These are phyloP conservation scores for Botryotinia convoluta DNA, from an alignment of 2,329 filamentous ascomycete genomes.

Conservation along the genomic window DNA sequence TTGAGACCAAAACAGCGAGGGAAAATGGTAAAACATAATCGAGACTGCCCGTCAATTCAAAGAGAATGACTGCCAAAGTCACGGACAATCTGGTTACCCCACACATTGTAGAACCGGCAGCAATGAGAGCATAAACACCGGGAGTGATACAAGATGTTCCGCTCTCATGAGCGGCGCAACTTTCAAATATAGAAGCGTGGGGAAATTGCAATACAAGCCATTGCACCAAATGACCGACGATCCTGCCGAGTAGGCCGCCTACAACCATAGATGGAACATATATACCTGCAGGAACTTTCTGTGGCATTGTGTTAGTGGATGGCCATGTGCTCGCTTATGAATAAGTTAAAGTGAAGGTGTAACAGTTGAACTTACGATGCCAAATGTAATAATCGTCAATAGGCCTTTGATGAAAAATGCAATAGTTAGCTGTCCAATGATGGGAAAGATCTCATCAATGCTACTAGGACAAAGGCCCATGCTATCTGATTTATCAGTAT, in stretches of 20 bases:
- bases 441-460: constrained; percentile 72
- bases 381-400: constrained; percentile 87
- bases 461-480: constrained; percentile 75
- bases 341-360: neutral
- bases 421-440: constrained; percentile 67
- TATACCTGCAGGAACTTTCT: constrained; percentile 92
- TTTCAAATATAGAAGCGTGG: constrained; percentile 68
- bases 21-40: constrained; percentile 96
- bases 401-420: constrained; percentile 90
- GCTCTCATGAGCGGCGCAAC: constrained; percentile 64
- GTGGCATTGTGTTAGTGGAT: constrained; percentile 6
- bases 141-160: constrained; percentile 87
- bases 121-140: constrained; percentile 93
- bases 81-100: constrained; percentile 92
- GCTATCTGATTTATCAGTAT: constrained; percentile 60
- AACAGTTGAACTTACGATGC: constrained; percentile 58
- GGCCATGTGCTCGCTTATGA: neutral
- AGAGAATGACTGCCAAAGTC: constrained; percentile 90
- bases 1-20: constrained; percentile 86
- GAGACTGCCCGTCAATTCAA: constrained; percentile 90
- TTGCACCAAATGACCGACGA: constrained; percentile 83
- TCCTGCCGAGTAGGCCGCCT: constrained; percentile 84
- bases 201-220: constrained; percentile 75
- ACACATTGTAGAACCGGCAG: constrained; percentile 96
- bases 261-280: constrained; percentile 99